Conservation (phyloP, 257 asterid species). For the Fraxinus americana region DNA sequence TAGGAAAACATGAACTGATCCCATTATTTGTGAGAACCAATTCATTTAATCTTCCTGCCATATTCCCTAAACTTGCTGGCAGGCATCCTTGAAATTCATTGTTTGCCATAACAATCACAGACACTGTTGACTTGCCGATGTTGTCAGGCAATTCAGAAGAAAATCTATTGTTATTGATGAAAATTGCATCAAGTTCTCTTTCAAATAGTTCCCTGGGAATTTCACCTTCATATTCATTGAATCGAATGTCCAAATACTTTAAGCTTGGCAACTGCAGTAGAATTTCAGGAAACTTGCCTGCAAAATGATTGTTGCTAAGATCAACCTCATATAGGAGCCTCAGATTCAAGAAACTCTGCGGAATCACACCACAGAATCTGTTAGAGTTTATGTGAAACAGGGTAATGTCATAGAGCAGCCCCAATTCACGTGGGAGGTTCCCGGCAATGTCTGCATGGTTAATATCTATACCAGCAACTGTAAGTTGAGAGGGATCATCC, state of each 20-base stretch:
- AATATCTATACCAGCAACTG: constrained; percentile 68
- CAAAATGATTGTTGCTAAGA: constrained; percentile 60
- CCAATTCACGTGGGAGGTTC: constrained; percentile 57
- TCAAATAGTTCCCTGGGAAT: constrained; percentile 52
- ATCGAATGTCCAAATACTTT: constrained; percentile 59
- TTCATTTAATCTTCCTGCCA: constrained; percentile 30
- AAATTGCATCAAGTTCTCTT: constrained; percentile 52
- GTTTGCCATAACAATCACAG: constrained; percentile 64
- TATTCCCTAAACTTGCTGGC: constrained; percentile 50
- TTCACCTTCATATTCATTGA: constrained; percentile 59
- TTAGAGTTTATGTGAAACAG: constrained; percentile 62
- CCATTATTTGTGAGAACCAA: constrained; percentile 22
- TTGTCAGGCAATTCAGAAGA: constrained; percentile 46
- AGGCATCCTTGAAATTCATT: constrained; percentile 54
- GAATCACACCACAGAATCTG: constrained; percentile 61
- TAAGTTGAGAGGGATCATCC: constrained; percentile 42
- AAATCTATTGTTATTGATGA: constrained; percentile 57
- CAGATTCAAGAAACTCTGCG: constrained; percentile 52
- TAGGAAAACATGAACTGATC: constrained; percentile 25
- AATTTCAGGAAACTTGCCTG: constrained; percentile 48
- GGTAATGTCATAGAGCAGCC: constrained; percentile 58
- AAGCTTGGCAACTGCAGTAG: constrained; percentile 44
- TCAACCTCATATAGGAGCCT: constrained; percentile 58
- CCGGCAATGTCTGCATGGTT: constrained; percentile 64
- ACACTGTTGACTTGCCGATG: constrained; percentile 54